Conservation (phyloP, 106 monocot species). For the Dendrobium chrysotoxum region DNA sequence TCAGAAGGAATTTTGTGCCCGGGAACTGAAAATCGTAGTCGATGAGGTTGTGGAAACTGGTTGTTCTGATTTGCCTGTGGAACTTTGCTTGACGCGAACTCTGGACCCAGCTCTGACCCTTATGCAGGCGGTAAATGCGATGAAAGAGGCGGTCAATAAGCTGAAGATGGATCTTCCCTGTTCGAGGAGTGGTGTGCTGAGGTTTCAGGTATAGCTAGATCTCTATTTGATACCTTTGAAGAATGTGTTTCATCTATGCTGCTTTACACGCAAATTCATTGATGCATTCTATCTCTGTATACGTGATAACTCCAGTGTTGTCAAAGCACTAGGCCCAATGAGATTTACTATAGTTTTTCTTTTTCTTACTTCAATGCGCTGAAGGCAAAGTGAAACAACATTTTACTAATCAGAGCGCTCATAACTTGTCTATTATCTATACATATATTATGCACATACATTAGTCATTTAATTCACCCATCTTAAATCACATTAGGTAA, state of each 20-base stretch:
- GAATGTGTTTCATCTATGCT: neutral
- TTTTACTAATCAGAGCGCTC: neutral
- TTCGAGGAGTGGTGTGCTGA: constrained; percentile 47
- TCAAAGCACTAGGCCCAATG: no score
- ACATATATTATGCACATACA: no score
- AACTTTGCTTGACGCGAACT: constrained; percentile 27
- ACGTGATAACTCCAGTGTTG: no score
- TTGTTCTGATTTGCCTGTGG: constrained; percentile 27
- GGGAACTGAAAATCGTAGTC: constrained; percentile 13
- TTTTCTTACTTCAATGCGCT: no score
- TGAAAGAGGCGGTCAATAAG: constrained; percentile 37
- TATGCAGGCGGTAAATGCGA: constrained; percentile 26
- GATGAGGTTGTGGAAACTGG: constrained; percentile 17
- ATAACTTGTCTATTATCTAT: no score
- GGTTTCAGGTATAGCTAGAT: constrained; percentile 48
- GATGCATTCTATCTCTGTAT: neutral
- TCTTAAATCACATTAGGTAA: no score
- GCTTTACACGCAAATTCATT: neutral
- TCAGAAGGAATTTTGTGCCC: neutral
- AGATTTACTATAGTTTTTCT: no score
- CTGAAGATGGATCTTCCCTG: constrained; percentile 37
- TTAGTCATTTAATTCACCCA: no score
- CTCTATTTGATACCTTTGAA: neutral
- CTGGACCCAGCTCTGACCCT: constrained; percentile 42
- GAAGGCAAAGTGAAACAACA: no score